These are phyloP conservation scores for Cercis canadensis DNA, from an alignment of 306 rosid species.

Conservation along the genomic window DNA sequence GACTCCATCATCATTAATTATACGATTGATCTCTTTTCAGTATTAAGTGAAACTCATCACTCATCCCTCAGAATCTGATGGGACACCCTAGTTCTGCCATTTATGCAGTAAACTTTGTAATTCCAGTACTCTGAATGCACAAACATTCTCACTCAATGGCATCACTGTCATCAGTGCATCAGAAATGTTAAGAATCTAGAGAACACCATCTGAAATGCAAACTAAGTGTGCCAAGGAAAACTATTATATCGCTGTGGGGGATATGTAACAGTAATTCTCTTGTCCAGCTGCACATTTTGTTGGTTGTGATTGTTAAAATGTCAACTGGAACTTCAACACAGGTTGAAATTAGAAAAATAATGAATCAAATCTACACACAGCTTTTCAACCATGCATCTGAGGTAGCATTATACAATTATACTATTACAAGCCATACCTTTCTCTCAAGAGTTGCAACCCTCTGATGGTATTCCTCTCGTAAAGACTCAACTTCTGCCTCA, in stretches of 20 bases:
- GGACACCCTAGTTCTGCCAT: background rate
- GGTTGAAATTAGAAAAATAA: constrained; percentile 10
- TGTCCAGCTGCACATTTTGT: constrained; percentile 11
- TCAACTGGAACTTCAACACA: constrained; percentile 11
- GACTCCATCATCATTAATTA: background rate
- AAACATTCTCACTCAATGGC: background rate
- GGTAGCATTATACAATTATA: constrained; percentile 4
- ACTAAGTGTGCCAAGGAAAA: constrained; percentile 23
- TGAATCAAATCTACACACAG: constrained; percentile 5
- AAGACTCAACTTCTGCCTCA: constrained; percentile 91
- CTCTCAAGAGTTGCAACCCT: constrained; percentile 89
- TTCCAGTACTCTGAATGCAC: background rate
- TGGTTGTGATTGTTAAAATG: constrained; percentile 3
- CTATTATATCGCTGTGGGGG: background rate
- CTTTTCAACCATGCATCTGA: constrained; percentile 26
- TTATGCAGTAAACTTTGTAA: background rate
- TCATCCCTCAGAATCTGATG: background rate
- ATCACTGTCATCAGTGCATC: constrained; percentile 15
- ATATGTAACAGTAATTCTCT: background rate
- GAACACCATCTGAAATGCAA: constrained; percentile 27
- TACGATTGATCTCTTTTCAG: background rate
- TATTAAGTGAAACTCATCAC: background rate
- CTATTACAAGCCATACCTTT: constrained; percentile 68
- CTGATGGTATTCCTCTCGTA: constrained; percentile 98
- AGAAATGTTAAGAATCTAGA: constrained; percentile 6